Evolutionary conservation across 169 alveolate genomes (phyloP).

Genomic region (Plasmodium inui): DNA sequence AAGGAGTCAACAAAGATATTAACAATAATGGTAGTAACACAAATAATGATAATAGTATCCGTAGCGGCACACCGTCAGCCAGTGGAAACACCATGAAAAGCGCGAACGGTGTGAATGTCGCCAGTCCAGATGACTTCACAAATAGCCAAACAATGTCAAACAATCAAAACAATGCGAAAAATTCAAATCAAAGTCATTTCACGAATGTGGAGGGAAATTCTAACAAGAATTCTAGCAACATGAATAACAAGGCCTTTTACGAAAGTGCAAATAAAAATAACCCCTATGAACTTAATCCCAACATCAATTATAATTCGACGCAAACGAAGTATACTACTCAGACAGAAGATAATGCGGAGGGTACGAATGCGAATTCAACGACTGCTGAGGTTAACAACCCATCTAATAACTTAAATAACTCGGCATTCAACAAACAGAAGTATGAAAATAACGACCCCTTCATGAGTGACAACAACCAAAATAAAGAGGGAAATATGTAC

Average conservation of each 20-base stretch:
- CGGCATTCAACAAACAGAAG: background rate
- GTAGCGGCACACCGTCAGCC: background rate
- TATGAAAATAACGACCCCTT: background rate
- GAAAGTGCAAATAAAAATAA: constrained; percentile 21
- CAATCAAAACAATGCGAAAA: constrained; percentile 9
- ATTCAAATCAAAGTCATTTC: background rate
- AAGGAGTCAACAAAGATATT: background rate
- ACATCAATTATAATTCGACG: constrained; percentile 10
- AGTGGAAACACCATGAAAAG: background rate
- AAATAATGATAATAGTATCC: background rate
- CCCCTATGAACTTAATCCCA: constrained; percentile 7
- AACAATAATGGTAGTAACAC: constrained; percentile 2
- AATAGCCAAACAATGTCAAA: background rate
- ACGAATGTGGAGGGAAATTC: constrained; percentile 5
- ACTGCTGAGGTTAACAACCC: background rate
- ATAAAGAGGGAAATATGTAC: background rate
- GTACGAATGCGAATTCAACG: background rate
- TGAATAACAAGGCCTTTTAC: constrained; percentile 42
- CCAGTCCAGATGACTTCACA: background rate
- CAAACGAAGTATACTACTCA: constrained; percentile 14
- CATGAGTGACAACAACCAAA: background rate
- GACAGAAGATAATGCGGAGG: constrained; percentile 14
- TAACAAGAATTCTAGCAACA: constrained; percentile 15
- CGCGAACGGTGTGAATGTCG: constrained; percentile 7
- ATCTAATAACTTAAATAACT: constrained; percentile 9